A percentile compares a stretch with the other conserved stretches of the same genome.
phyloP scores from a whole-genome alignment of 1,284 basidiomycete species.

The Cutaneotrichosporon dermatis region DNA sequence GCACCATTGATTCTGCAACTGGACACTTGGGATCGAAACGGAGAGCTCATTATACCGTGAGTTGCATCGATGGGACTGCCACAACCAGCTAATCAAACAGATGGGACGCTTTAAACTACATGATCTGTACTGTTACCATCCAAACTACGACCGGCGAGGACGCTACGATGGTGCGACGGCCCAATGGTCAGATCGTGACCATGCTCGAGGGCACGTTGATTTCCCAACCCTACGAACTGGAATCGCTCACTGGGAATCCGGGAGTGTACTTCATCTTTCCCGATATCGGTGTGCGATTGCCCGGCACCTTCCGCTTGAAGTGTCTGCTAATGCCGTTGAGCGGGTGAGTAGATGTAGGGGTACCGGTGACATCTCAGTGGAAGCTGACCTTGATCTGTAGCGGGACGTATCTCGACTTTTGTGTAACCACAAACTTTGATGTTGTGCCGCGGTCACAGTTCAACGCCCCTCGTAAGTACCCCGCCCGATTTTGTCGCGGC shows the following conservation, averaged over 20 bases:
- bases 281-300: constrained; percentile 74
- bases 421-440: background rate
- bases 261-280: constrained; percentile 84
- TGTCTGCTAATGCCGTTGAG: background rate
- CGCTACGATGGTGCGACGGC: constrained; percentile 26
- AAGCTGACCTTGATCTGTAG: background rate
- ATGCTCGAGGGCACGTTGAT: constrained; percentile 74
- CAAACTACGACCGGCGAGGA: constrained; percentile 37
- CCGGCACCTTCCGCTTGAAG: constrained; percentile 69
- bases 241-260: constrained; percentile 68
- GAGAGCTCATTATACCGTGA: constrained; percentile 50
- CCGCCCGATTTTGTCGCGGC: background rate
- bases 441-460: background rate
- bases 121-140: constrained; percentile 71
- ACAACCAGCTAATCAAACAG: constrained; percentile 35
- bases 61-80: constrained; percentile 6
- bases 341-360: background rate
- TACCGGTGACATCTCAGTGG: background rate
- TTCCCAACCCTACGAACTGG: constrained; percentile 68
- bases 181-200: constrained; percentile 24
- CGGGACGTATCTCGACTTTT: background rate
- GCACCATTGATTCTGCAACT: constrained; percentile 75
- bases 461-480: background rate
- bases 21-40: constrained; percentile 44
- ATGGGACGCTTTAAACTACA: constrained; percentile 72